Evolutionary conservation across 1,139 yeast genomes (phyloP), one percentile per base, ranked within the genome.

Genomic region (Suhomyces panamericanus): DNA sequence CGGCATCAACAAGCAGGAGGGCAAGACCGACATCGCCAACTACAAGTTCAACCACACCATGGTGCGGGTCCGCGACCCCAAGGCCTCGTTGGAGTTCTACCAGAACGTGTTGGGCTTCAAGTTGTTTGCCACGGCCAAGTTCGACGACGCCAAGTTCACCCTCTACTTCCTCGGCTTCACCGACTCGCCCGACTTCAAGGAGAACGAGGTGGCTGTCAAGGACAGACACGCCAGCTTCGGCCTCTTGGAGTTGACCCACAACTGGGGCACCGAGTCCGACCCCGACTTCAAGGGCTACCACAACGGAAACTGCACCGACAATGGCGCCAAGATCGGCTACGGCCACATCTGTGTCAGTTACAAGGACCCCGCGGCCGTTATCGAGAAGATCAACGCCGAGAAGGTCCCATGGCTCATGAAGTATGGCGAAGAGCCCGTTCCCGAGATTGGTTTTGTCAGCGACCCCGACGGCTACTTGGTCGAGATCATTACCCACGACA

Each of bases 401-500:
- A 64, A 67, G 35, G 58, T 63, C 30, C 61, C 62, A 44, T 73
- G 77, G 78, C 55, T 70, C 13, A 56, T 62, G 27, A 78, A 77
- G 54, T 87, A 73, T 62, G 81, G 86, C 51, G 76, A 80, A 54
- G 90, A 88, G 50, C 35, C 33, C 11, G 33, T 39, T 3, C 35
- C 34, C 17, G 75, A 72, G 46, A 70, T 85, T 59, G 96, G 88
- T 0, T 85, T 88, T 54, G 66, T 91, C 45, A 73, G 76, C 49
- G 99, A 93, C 60, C 98, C 98, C n/a, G 99, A 93, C 67, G 89
- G 89, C 59, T 93, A 93, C 70, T 76, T 83, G 48, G 75, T 93
- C 54, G 96, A 90, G 67, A 77, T 90, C 44, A 72, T 87, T 32
- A 58, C 61, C 37, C 56, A 56, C 39, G 58, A 60, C 34, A 48